These are phyloP conservation scores for Amphibolis antarctica DNA, from an alignment of 106 monocot genomes.

Conservation along the genomic window DNA sequence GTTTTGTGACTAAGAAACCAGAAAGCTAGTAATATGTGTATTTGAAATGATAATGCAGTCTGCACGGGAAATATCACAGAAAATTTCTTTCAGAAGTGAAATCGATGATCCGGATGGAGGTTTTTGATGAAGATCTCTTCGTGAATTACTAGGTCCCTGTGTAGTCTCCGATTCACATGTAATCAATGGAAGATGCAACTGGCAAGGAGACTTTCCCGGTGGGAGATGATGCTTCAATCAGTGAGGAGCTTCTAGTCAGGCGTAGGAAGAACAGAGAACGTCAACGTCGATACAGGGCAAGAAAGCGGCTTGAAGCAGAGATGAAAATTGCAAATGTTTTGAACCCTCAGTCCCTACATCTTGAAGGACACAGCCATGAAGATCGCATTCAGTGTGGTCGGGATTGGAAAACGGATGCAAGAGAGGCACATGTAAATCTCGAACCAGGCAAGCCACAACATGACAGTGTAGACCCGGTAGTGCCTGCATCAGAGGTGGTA, in stretches of 20 bases:
- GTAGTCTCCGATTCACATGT: background rate
- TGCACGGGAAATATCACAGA: too few relatives aligned
- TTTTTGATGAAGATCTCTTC: too few relatives aligned
- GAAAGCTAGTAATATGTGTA: too few relatives aligned
- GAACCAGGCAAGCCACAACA: background rate
- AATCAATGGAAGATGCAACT: background rate
- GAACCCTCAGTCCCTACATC: background rate
- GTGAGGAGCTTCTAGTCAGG: background rate
- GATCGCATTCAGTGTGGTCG: background rate
- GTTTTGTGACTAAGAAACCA: too few relatives aligned
- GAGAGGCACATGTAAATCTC: background rate
- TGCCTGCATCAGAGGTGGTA: background rate
- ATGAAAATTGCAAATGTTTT: background rate
- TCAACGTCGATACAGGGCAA: slow-evolving; percentile 8
- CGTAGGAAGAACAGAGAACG: slow-evolving; percentile 8
- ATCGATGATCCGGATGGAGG: too few relatives aligned
- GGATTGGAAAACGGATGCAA: slow-evolving; percentile 7
- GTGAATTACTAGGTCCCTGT: too few relatives aligned
- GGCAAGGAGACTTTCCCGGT: background rate
- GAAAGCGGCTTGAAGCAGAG: slow-evolving; percentile 10
- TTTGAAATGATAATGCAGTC: too few relatives aligned
- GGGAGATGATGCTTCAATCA: background rate
- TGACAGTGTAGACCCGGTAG: background rate
- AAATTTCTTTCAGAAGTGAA: too few relatives aligned
- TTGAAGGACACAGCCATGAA: background rate